Base-by-base conservation (phyloP, 2,329 filamentous ascomycete species). In the Stagonosporopsis cucurbitacearum region DNA sequence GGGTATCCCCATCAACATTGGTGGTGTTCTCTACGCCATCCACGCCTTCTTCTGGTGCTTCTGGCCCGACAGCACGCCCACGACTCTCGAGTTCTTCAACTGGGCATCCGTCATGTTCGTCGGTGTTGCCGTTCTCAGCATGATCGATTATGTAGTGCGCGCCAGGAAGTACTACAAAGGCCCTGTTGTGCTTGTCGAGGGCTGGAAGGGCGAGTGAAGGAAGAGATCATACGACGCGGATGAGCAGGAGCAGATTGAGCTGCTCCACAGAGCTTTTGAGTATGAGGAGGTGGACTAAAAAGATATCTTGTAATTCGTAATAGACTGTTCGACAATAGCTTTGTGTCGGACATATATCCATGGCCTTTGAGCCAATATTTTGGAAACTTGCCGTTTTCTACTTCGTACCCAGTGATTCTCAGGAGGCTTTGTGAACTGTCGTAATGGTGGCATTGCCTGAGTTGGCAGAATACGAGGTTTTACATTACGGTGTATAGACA, bases 41-140 rank as follows among this genome's bases (percentile, higher is more conserved):
- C 74, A 74, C 50, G 70, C 72, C 5, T 76, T 78, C 56, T 77
- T 79, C 58, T 79, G 75, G 74, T 71, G 70, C 28, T 77, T 78
- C 61, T 78, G 74, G 74, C 77, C 77, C 3, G 62, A 69, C 26
- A 57, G 59, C 4, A 71, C 68, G 7, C 69, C 69, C 13, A 62
- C 68, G 11, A 62, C 57, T 13, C 30, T 59, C 20, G 62, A 61
- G 2, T 60, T 59, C 2, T 74, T 77, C 56, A 75, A 76, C 43
- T 77, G 72, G 72, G 68, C 72, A 6, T 62, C 68, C 1, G 73
- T 76, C 36, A 73, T 76, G 65, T 76, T 74, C 42, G 62, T 65
- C 1, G 70, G 59, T 17, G 67, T 73, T 12, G 57, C 54, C 2
- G 25, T 76, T 1, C 20, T 73, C 9, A 63, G 64, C 45, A 44